A percentile compares a stretch with the other conserved stretches of the same genome.
Evolutionary conservation across 202 grass and related monocot genomes (phyloP).

Genomic region (Schoenoplectus tabernaemontani): DNA sequence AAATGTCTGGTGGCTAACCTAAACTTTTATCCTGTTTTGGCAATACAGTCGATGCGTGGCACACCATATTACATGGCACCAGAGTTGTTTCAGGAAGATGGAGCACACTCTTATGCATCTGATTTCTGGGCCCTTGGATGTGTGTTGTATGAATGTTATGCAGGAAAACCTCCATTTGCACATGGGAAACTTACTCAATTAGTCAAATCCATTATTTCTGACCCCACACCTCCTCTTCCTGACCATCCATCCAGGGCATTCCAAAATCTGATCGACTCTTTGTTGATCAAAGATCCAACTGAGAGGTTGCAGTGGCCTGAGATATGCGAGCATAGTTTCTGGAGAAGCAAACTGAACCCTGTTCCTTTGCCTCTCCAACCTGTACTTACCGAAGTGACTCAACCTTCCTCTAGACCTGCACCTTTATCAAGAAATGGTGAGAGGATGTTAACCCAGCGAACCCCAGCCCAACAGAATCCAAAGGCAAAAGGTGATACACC

Average conservation of each 20-base stretch:
- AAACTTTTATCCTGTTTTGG: slow-evolving; percentile 16
- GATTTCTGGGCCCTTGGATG: slow-evolving; percentile 99
- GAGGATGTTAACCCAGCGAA: slow-evolving; percentile 50
- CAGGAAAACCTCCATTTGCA: slow-evolving; percentile 67
- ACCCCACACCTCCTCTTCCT: slow-evolving; percentile 69
- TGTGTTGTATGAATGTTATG: slow-evolving; percentile 89
- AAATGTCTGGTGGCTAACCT: neutral
- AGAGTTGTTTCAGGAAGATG: slow-evolving; percentile 88
- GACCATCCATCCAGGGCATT: slow-evolving; percentile 75
- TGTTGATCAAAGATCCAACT: slow-evolving; percentile 88
- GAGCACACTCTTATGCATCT: slow-evolving; percentile 87
- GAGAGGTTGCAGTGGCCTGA: slow-evolving; percentile 97
- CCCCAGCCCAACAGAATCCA: slow-evolving; percentile 49
- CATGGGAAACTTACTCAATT: slow-evolving; percentile 81
- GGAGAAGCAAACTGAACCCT: slow-evolving; percentile 50
- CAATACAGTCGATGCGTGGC: slow-evolving; percentile 76
- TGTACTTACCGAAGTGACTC: slow-evolving; percentile 65
- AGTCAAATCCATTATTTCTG: slow-evolving; percentile 85
- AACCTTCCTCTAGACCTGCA: slow-evolving; percentile 41
- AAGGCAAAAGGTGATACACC: slow-evolving; percentile 55
- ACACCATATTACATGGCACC: slow-evolving; percentile 99
- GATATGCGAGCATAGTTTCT: slow-evolving; percentile 83
- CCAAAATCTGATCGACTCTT: slow-evolving; percentile 70
- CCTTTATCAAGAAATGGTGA: slow-evolving; percentile 72
- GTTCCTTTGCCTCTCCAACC: slow-evolving; percentile 59